Evolutionary conservation across 164 flowering plant genomes (phyloP), one percentile per base, ranked within the genome.

Genomic region (Macadamia tetraphylla): DNA sequence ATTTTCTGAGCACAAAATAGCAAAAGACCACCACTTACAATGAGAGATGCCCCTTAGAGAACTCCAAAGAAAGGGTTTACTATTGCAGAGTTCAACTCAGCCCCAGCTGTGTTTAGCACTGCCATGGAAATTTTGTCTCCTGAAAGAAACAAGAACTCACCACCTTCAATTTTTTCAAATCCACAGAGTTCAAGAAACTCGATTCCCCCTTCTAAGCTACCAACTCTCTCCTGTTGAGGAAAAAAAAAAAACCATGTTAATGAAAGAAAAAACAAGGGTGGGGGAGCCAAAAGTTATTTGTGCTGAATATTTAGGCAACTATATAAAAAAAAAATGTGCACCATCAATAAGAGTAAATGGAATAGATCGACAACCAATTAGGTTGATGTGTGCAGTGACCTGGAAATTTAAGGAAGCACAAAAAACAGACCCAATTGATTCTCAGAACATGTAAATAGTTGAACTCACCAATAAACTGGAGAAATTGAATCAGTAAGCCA

Each of bases 141-240:
- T 0, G 92, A 82, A 69, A 89, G 86, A 63, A 75, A 75, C 78
- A 94, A 69, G 72, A 86, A 88, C 29, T 83, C 77, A 3, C 77
- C 86, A 5, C 75, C 86, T 71, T 84, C 86, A 6, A 58, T 79
- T 75, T 77, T 84, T 80, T 84, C 86, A 76, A 94, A 94, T 48
- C 97, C 97, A 62, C 94, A 91, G 31, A 88, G 83, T 79, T 89
- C 91, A 51, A 94, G 96, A 83, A 91, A 91, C 79, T 84, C 86
- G 29, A 85, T 52, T 1, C 92, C 98, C 73, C 86, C 94, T 67
- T 70, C 71, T 68, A 89, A 74, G 71, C 82, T 79, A 29, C 96
- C 98, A 62, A 91, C 87, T 79, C 95, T 84, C 5, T 82, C 88
- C 96, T 88, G 87, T 76, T 53, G 13, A 71, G 29, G 12, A 17